phyloP scores from a whole-genome alignment of 305 asterid species.

The Fraxinus floribunda region DNA sequence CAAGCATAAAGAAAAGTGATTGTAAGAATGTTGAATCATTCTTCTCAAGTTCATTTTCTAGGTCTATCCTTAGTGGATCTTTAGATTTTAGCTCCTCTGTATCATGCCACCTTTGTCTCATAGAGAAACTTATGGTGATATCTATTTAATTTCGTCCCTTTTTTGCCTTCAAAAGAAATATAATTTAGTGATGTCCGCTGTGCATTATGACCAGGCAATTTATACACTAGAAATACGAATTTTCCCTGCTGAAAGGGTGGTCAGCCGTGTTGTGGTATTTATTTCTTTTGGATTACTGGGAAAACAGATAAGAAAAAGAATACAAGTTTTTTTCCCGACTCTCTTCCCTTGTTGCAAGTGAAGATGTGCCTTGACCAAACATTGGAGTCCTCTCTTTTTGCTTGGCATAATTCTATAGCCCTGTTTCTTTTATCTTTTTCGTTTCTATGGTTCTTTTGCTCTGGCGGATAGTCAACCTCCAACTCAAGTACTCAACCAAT shows the following conservation, averaged over 20 bases:
- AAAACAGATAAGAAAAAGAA: neutral
- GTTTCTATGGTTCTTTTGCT: neutral
- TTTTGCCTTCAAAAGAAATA: slow-evolving; percentile 23
- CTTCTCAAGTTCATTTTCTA: slow-evolving; percentile 27
- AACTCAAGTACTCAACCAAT: neutral
- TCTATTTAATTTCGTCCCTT: slow-evolving; percentile 18
- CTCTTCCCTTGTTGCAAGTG: neutral
- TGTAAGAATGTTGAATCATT: slow-evolving; percentile 50
- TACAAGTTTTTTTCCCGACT: neutral
- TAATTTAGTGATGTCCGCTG: slow-evolving; percentile 21
- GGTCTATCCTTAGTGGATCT: slow-evolving; percentile 33
- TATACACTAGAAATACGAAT: neutral
- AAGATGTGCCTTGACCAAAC: neutral
- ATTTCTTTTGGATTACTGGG: neutral
- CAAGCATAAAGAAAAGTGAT: slow-evolving; percentile 33
- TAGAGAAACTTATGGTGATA: slow-evolving; percentile 36
- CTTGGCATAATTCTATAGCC: neutral
- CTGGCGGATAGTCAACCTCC: neutral
- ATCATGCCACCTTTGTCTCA: slow-evolving; percentile 51
- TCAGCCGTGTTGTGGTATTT: neutral
- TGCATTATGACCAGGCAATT: neutral
- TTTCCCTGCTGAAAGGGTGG: neutral
- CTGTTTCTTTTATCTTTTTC: neutral
- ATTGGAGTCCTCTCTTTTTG: neutral
- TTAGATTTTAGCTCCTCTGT: slow-evolving; percentile 42